Evolutionary conservation across 1,139 yeast species (phyloP).

Genomic region (Debaryomyces nepalensis): DNA sequence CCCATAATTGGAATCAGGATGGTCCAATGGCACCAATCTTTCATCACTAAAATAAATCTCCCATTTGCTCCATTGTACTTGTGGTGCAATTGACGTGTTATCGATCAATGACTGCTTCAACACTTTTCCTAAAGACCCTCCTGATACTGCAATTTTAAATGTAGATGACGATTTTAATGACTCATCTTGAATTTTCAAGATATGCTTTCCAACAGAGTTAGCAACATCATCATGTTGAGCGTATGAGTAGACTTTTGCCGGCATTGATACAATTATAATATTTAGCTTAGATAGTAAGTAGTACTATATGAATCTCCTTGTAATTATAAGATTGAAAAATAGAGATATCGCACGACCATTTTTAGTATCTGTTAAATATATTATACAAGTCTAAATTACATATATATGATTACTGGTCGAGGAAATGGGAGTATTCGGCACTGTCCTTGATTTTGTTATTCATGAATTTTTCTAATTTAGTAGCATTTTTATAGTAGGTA

Average conservation of each 20-base stretch:
- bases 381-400: slow-evolving; percentile 12
- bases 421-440: slow-evolving; percentile 63
- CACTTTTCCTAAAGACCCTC: slow-evolving; percentile 86
- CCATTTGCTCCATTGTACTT: slow-evolving; percentile 70
- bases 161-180: slow-evolving; percentile 45
- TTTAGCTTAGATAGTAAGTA: background rate
- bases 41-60: slow-evolving; percentile 74
- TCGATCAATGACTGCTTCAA: slow-evolving; percentile 72
- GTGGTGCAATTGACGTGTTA: slow-evolving; percentile 47
- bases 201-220: slow-evolving; percentile 56
- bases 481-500: slow-evolving; percentile 88
- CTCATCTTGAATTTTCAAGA: slow-evolving; percentile 57
- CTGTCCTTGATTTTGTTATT: slow-evolving; percentile 79
- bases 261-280: slow-evolving; percentile 22
- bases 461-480: slow-evolving; percentile 87
- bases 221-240: slow-evolving; percentile 63
- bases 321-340: no score
- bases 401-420: slow-evolving; percentile 18
- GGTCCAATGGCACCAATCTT: slow-evolving; percentile 68
- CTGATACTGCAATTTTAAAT: slow-evolving; percentile 83
- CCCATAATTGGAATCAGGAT: slow-evolving; percentile 72
- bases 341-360: slow-evolving; percentile 6
- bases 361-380: slow-evolving; percentile 2
- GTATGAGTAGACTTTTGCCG: slow-evolving; percentile 54
- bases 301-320: no score